These are phyloP conservation scores for Ciborinia camelliae DNA, from an alignment of 2,329 filamentous ascomycete species.

Conservation along the genomic window DNA sequence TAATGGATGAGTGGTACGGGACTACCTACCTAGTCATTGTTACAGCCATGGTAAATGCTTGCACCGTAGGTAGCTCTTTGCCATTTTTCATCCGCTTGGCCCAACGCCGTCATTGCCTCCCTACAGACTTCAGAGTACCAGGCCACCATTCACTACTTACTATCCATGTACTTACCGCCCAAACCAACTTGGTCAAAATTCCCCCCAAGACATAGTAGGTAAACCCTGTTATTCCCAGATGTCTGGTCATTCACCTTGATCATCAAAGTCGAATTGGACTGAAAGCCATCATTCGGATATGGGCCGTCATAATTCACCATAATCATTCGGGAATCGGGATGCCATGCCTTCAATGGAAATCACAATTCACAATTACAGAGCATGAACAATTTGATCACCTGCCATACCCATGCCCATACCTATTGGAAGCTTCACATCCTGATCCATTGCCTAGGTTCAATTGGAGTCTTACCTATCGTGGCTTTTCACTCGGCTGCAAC, in stretches of 20 bases:
- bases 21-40: background rate
- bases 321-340: background rate
- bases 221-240: background rate
- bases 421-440: slow-evolving; percentile 6
- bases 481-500: slow-evolving; percentile 18
- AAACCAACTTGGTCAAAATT: background rate
- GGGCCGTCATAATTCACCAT: background rate
- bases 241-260: slow-evolving; percentile 12
- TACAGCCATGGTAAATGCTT: slow-evolving; percentile 20
- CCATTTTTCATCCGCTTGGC: background rate
- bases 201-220: background rate
- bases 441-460: slow-evolving; percentile 17
- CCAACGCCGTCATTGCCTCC: too few relatives aligned
- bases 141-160: too few relatives aligned
- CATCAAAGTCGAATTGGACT: background rate
- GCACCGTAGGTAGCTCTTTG: slow-evolving; percentile 1
- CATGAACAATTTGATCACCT: slow-evolving; percentile 21
- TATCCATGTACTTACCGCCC: too few relatives aligned
- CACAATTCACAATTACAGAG: slow-evolving; percentile 8
- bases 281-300: slow-evolving; percentile 7
- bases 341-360: slow-evolving; percentile 17
- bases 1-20: slow-evolving; percentile 12
- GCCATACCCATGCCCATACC: too few relatives aligned
- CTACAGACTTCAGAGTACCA: too few relatives aligned
- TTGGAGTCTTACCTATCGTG: slow-evolving; percentile 20